These are phyloP conservation scores for Phytophthora ramorum DNA, from an alignment of 352 stramenopile genomes.

Conservation along the genomic window DNA sequence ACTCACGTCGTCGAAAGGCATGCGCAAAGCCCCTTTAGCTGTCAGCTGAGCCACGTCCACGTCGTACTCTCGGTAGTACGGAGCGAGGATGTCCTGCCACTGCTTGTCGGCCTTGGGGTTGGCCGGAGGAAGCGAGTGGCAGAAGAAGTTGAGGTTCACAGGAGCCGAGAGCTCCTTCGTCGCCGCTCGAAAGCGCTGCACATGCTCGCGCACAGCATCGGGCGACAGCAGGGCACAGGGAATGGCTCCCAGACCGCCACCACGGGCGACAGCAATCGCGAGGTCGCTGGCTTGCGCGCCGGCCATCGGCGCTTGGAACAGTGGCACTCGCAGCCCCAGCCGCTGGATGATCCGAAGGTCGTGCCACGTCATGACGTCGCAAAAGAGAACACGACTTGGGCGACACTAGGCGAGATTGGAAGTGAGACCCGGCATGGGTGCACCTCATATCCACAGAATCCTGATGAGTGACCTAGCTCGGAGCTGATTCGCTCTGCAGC, in stretches of 20 bases:
- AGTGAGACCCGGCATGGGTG: constrained; percentile 2
- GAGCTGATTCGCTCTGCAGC: constrained; percentile 15
- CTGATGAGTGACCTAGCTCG: constrained; percentile 25
- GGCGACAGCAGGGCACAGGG: constrained; percentile 42
- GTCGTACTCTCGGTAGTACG: constrained; percentile 47
- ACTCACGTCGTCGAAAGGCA: constrained; percentile 43
- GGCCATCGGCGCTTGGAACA: constrained; percentile 67
- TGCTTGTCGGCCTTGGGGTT: constrained; percentile 20
- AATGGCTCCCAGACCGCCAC: constrained; percentile 60
- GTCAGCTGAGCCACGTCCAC: constrained; percentile 26
- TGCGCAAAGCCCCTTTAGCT: constrained; percentile 31
- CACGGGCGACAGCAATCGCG: constrained; percentile 35
- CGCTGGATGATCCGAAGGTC: constrained; percentile 33
- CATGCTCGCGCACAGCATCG: constrained; percentile 30
- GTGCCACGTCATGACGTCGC: constrained; percentile 32
- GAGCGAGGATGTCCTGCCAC: constrained; percentile 48
- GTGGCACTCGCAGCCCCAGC: constrained; percentile 25
- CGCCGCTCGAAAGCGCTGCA: constrained; percentile 39
- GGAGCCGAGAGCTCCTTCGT: constrained; percentile 39
- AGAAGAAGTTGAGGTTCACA: constrained; percentile 78
- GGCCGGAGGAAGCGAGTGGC: constrained; percentile 31
- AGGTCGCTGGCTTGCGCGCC: constrained; percentile 46
- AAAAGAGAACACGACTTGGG: neutral
- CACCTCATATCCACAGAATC: neutral
- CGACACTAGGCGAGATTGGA: constrained; percentile 5